Evolutionary conservation across 106 monocot genomes (phyloP).

Genomic region (Gastrodia elata): DNA sequence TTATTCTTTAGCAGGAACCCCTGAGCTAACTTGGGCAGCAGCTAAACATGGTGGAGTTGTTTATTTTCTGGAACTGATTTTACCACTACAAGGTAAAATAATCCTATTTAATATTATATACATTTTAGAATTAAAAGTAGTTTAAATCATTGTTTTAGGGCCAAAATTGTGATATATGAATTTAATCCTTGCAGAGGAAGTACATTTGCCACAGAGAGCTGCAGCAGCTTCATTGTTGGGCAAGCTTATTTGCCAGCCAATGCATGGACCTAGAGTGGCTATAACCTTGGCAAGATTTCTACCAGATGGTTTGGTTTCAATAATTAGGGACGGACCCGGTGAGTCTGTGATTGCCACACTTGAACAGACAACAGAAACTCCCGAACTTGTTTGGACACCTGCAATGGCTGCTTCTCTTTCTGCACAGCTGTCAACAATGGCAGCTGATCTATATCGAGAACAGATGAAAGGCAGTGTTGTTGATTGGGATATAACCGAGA

Average conservation of each 20-base stretch:
- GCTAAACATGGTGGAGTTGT: slow-evolving; percentile 99
- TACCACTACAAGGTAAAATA: slow-evolving; percentile 71
- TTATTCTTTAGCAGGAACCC: slow-evolving; percentile 80
- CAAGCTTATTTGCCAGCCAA: slow-evolving; percentile 90
- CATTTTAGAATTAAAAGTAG: not conserved
- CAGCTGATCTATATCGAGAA: slow-evolving; percentile 85
- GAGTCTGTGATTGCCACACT: slow-evolving; percentile 77
- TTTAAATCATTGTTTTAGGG: not conserved
- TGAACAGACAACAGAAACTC: slow-evolving; percentile 98
- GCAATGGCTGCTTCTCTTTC: slow-evolving; percentile 98
- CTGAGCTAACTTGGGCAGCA: slow-evolving; percentile 97
- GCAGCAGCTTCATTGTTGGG: slow-evolving; percentile 93
- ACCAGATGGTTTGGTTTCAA: slow-evolving; percentile 95
- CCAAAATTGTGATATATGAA: not conserved
- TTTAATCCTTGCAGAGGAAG: slow-evolving; percentile 55
- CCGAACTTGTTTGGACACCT: slow-evolving; percentile 99
- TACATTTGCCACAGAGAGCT: slow-evolving; percentile 86
- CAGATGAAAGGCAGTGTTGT: slow-evolving; percentile 79
- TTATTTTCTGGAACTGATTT: slow-evolving; percentile 92
- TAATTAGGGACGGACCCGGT: slow-evolving; percentile 90
- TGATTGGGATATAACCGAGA: slow-evolving; percentile 98
- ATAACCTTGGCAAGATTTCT: slow-evolving; percentile 93
- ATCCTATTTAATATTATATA: slow-evolving; percentile 6
- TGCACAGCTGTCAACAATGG: slow-evolving; percentile 95
- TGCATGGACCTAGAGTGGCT: slow-evolving; percentile 98